Percentiles rank a stretch among this genome's conserved stretches.
Evolutionary conservation across 345 rosid genomes (phyloP).

Genomic region (Turritis glabra): DNA sequence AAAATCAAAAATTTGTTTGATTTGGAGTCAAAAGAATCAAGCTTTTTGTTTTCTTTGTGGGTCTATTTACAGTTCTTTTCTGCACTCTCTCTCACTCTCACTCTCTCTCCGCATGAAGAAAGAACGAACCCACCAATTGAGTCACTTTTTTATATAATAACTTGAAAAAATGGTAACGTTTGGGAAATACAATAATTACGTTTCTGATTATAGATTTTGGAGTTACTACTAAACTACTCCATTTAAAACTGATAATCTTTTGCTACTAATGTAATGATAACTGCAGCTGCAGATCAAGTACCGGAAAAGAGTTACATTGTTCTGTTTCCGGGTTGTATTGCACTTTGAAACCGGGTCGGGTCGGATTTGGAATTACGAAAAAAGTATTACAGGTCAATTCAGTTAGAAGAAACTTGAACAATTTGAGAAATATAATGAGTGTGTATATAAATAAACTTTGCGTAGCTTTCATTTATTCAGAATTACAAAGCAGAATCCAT

Average conservation of each 20-base stretch:
- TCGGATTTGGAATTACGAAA: not conserved
- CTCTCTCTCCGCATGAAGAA: constrained; percentile 20
- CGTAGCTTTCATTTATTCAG: constrained; percentile 20
- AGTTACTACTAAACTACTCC: not conserved
- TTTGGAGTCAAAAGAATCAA: constrained; percentile 15
- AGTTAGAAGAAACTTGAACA: not conserved
- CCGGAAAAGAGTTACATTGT: too few relatives aligned
- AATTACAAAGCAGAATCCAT: constrained; percentile 20
- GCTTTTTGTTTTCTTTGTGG: constrained; percentile 17
- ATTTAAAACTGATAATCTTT: constrained; percentile 12
- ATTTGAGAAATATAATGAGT: not conserved
- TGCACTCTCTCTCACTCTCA: constrained; percentile 3
- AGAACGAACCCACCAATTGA: not conserved
- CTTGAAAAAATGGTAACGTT: constrained; percentile 14
- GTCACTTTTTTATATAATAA: not conserved
- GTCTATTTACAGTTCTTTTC: constrained; percentile 21
- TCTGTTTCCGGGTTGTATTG: not conserved
- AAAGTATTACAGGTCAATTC: not conserved
- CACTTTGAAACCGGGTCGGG: not conserved
- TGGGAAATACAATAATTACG: constrained; percentile 11
- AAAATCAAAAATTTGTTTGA: constrained; percentile 26
- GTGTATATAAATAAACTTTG: constrained; percentile 2
- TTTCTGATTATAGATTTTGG: constrained; percentile 11
- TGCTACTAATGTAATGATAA: constrained; percentile 22
- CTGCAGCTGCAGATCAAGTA: constrained; percentile 25